Conservation (phyloP, 2,329 filamentous ascomycete species). For the Botrytis pseudocinerea region DNA sequence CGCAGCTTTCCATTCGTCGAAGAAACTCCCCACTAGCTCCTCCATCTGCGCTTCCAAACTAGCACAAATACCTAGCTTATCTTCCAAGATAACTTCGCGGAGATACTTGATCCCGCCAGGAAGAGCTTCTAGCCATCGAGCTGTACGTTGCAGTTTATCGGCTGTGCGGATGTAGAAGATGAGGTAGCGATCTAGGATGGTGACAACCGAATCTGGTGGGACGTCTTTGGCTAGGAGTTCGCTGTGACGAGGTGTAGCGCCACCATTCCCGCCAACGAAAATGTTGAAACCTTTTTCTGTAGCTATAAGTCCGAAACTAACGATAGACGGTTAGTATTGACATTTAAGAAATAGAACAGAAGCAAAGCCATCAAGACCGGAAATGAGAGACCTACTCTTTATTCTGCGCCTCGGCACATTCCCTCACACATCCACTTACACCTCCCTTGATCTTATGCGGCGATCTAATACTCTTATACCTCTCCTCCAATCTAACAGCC, state of each 20-base stretch:
- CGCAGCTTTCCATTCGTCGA: slow-evolving; percentile 89
- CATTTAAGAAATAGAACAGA: neutral
- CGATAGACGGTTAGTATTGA: slow-evolving; percentile 18
- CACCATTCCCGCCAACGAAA: slow-evolving; percentile 86
- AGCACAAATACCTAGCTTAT: slow-evolving; percentile 81
- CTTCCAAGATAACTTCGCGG: slow-evolving; percentile 77
- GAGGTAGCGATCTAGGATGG: slow-evolving; percentile 83
- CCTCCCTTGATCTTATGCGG: slow-evolving; percentile 92
- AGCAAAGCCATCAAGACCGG: neutral
- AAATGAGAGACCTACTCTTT: slow-evolving; percentile 65
- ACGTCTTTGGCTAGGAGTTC: slow-evolving; percentile 87
- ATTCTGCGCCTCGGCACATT: slow-evolving; percentile 89
- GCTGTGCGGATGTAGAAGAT: slow-evolving; percentile 94
- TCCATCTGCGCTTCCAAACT: slow-evolving; percentile 87
- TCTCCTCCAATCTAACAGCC: slow-evolving; percentile 82
- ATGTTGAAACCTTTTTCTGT: slow-evolving; percentile 94
- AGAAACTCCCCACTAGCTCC: slow-evolving; percentile 78
- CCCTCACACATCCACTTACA: slow-evolving; percentile 86
- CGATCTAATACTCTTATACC: slow-evolving; percentile 86
- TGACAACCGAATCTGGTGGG: slow-evolving; percentile 75
- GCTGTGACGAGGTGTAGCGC: slow-evolving; percentile 78
- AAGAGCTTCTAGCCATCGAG: slow-evolving; percentile 81
- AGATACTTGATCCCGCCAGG: slow-evolving; percentile 84
- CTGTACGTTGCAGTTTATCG: slow-evolving; percentile 85
- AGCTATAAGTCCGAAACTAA: slow-evolving; percentile 82